Evolutionary conservation across 139 green algal genomes (phyloP).

Genomic region (Chlorella sp.): DNA sequence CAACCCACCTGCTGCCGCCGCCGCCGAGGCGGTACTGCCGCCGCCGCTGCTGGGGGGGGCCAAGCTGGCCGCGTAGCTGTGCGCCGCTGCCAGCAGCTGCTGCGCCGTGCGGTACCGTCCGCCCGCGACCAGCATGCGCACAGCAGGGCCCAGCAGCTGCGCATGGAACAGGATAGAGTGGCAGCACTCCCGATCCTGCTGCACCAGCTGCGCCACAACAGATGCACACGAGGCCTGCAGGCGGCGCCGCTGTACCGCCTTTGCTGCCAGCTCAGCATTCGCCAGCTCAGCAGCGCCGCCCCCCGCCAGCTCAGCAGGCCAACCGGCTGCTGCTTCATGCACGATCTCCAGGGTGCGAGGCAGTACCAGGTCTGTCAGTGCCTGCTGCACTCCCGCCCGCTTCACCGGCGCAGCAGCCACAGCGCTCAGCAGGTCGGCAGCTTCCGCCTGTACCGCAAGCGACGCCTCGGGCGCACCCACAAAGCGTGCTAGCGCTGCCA

Average conservation of each 20-base stretch:
- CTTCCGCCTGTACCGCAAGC: conserved; percentile 1
- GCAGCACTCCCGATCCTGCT: conserved; percentile 24
- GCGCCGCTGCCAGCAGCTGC: conserved; percentile 5
- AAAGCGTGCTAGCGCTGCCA: conserved; percentile 6
- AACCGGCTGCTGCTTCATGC: conserved; percentile 3
- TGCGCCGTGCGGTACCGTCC: not conserved
- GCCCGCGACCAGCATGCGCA: conserved; percentile 3
- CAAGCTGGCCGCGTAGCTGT: not conserved
- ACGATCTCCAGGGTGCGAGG: conserved; percentile 9
- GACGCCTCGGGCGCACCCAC: not conserved
- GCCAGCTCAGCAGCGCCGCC: not conserved
- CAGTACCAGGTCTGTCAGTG: conserved; percentile 13
- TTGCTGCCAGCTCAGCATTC: not conserved
- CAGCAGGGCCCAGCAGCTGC: conserved; percentile 14
- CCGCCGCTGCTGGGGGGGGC: not conserved
- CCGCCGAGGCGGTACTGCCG: not conserved
- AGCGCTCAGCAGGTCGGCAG: not conserved
- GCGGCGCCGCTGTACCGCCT: not conserved
- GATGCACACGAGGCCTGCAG: not conserved
- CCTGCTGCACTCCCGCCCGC: conserved; percentile 2
- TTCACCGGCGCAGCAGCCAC: conserved; percentile 9
- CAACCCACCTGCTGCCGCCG: too few species aligned
- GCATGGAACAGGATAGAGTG: conserved; percentile 31
- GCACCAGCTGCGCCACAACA: conserved; percentile 22
- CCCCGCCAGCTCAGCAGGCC: not conserved